phyloP scores from a whole-genome alignment of 139 green algal genomes.

The Axilococcus clingmanii region DNA sequence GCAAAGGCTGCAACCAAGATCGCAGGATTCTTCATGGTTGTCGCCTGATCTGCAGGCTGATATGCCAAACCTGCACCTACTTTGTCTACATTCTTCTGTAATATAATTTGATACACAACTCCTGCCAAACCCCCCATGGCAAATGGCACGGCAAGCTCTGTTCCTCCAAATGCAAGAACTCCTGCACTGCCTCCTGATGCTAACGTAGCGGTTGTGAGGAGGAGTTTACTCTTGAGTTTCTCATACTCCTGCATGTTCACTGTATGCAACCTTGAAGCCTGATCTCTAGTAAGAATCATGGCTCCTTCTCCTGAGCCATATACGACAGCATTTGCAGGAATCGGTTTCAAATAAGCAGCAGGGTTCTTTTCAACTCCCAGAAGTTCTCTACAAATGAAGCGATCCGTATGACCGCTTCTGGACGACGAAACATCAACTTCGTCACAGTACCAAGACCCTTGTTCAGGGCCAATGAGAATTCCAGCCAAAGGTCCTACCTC shows the following conservation, averaged over 20 bases:
- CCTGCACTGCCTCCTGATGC: conserved; percentile 38
- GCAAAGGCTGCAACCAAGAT: no score
- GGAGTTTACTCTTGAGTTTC: conserved; percentile 52
- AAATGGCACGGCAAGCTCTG: conserved; percentile 53
- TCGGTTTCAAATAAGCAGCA: conserved; percentile 47
- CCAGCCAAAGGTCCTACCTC: conserved; percentile 60
- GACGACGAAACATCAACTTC: conserved; percentile 57
- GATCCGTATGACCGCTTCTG: conserved; percentile 42
- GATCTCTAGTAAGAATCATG: conserved; percentile 32
- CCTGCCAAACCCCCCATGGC: conserved; percentile 40
- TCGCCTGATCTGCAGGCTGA: no score
- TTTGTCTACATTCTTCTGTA: conserved; percentile 40
- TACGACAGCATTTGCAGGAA: conserved; percentile 50
- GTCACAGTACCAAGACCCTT: conserved; percentile 53
- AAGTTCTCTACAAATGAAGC: conserved; percentile 53
- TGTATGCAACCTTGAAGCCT: conserved; percentile 40
- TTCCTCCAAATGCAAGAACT: conserved; percentile 22
- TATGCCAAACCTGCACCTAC: conserved; percentile 6
- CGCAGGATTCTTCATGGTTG: no score
- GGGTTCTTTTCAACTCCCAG: conserved; percentile 35
- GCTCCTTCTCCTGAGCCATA: conserved; percentile 56
- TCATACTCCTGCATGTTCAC: conserved; percentile 52
- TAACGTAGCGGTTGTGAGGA: conserved; percentile 46
- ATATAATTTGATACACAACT: conserved; percentile 59
- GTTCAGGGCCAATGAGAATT: conserved; percentile 58